Percentiles rank a stretch among this genome's conserved stretches.
Evolutionary conservation across 768 basidiomycete genomes (phyloP).

Genomic region (Russula compacta): DNA sequence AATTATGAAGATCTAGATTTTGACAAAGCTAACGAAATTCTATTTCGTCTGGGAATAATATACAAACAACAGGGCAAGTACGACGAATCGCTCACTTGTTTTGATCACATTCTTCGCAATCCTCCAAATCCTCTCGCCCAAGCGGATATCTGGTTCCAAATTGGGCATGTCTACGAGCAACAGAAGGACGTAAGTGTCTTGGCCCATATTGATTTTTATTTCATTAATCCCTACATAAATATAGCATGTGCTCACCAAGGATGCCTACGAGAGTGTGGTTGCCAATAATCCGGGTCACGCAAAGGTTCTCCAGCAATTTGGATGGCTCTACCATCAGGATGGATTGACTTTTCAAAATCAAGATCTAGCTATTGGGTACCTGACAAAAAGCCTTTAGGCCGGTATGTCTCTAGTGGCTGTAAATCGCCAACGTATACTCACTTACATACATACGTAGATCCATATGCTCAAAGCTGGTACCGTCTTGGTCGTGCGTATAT

Average conservation of each 20-base stretch:
- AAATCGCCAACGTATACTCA: too few relatives aligned
- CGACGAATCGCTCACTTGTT: slow-evolving; percentile 78
- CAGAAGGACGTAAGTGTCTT: slow-evolving; percentile 80
- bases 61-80: slow-evolving; percentile 99
- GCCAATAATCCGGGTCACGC: slow-evolving; percentile 89
- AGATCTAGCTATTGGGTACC: slow-evolving; percentile 85
- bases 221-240: slow-evolving; percentile 11
- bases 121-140: slow-evolving; percentile 94
- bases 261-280: slow-evolving; percentile 94
- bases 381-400: slow-evolving; percentile 92
- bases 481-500: slow-evolving; percentile 96
- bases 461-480: slow-evolving; percentile 98
- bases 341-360: slow-evolving; percentile 93
- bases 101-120: slow-evolving; percentile 92
- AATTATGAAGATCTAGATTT: slow-evolving; percentile 55
- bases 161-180: slow-evolving; percentile 97
- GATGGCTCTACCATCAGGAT: slow-evolving; percentile 96
- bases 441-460: slow-evolving; percentile 50
- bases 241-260: slow-evolving; percentile 82
- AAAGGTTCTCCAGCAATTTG: slow-evolving; percentile 95
- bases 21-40: slow-evolving; percentile 97
- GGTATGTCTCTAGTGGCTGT: too few relatives aligned
- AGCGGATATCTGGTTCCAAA: slow-evolving; percentile 99
- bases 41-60: slow-evolving; percentile 96
- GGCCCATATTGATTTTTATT: too few relatives aligned